phyloP scores from a whole-genome alignment of 495 filamentous ascomycete genomes.

The Aspergillus biplanus region DNA sequence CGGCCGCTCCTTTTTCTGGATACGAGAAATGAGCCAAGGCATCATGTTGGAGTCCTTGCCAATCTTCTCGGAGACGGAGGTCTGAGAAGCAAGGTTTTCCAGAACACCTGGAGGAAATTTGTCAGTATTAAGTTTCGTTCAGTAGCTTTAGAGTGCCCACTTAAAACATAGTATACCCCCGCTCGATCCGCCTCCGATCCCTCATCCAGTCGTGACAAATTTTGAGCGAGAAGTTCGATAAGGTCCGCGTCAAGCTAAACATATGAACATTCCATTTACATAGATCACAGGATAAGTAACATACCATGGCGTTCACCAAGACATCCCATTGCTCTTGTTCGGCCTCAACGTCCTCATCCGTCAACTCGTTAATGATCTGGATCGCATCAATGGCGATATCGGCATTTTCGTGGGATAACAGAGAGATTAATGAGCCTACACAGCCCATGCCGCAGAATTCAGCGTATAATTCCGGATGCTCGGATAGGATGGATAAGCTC shows the following conservation, averaged over 20 bases:
- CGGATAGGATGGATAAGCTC: constrained; percentile 81
- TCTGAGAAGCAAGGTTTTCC: constrained; percentile 82
- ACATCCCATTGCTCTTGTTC: constrained; percentile 81
- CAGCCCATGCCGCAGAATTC: constrained; percentile 84
- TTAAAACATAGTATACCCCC: constrained; percentile 84
- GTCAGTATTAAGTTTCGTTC: constrained; percentile 18
- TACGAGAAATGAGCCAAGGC: constrained; percentile 75
- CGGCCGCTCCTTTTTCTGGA: constrained; percentile 62
- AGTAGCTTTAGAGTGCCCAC: constrained; percentile 35
- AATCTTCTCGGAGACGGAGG: constrained; percentile 67
- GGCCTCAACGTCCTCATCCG: constrained; percentile 90
- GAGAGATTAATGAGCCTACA: constrained; percentile 71
- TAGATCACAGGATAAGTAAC: background rate
- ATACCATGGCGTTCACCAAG: constrained; percentile 77
- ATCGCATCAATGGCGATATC: constrained; percentile 94
- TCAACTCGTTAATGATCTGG: constrained; percentile 90
- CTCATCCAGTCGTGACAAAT: constrained; percentile 85
- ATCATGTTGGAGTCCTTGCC: constrained; percentile 68
- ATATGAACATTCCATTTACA: constrained; percentile 27
- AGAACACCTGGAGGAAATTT: constrained; percentile 56
- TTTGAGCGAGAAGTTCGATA: constrained; percentile 78
- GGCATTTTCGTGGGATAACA: constrained; percentile 94
- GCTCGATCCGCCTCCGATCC: constrained; percentile 72
- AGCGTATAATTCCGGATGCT: constrained; percentile 82
- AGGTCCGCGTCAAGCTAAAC: constrained; percentile 73